Base-by-base conservation (phyloP, 257 asterid genomes). In the Petunia secreta region DNA sequence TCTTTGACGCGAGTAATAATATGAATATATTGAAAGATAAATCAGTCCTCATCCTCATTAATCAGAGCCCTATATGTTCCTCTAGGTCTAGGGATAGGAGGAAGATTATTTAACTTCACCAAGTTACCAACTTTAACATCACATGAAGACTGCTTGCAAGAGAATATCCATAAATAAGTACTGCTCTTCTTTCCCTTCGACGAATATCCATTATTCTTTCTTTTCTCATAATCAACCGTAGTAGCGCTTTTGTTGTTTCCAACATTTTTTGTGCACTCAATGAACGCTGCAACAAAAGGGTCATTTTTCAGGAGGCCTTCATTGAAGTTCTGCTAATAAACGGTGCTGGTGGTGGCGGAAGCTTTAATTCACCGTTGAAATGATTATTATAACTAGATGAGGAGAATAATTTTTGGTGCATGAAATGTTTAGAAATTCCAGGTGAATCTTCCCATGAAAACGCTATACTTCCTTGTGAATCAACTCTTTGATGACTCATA, bases 391-490 rank as follows among this genome's bases (percentile, higher is more conserved):
- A 1, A 53, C 16, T 55, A 6, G 80, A 40, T 1, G 80, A 77
- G 6, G 81, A 38, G 63, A 78, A 80, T 37, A 78, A 80, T 37
- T 81, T 87, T 60, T 81, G 87, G 79, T 63, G 87, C 25, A 13
- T 67, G 80, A 83, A 78, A 71, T 71, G 50, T 82, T 91, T 93
- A 15, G 94, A 68, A 8, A 88, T 75, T 44, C 98, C 96, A 11
- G 98, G 96, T 76, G 79, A 87, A 86, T 88, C 92, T 86, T 93
- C 97, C 98, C 98, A 91, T 1, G 94, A 87, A 81, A 93, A 93
- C 25, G 98, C 96, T 73, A 93, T 85, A 54, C 65, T 85, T 43
- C 91, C 87, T 58, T 78, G 85, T 8, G 91, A 87, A 1, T 53
- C 83, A 62, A 44, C 34, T 81, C 84, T 93, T 48, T 86, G 79